A percentile compares a stretch with the other conserved stretches of the same genome.
Evolutionary conservation across 441 rosid species (phyloP).

Genomic region (Aquilaria agallochum): DNA sequence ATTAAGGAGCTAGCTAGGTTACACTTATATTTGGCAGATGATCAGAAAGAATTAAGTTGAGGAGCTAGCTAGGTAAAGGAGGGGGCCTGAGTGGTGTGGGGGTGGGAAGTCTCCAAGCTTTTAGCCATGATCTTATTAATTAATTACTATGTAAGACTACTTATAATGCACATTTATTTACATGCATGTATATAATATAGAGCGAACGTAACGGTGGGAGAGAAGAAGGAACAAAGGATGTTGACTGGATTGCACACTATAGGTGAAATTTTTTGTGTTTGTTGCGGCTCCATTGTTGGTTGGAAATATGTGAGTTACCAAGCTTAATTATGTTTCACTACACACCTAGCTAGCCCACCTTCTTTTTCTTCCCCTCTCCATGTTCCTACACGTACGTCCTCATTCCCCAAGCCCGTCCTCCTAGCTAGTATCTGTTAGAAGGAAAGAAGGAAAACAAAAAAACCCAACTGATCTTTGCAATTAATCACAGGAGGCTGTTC

Average conservation of each 20-base stretch:
- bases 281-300: conserved; percentile 37
- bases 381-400: not conserved
- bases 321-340: too few relatives aligned
- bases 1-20: not conserved
- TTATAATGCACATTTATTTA: too few relatives aligned
- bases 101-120: too few relatives aligned
- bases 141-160: too few relatives aligned
- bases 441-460: too few relatives aligned
- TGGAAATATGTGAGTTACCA: too few relatives aligned
- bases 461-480: not conserved
- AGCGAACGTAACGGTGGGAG: conserved; percentile 61
- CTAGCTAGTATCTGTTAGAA: too few relatives aligned
- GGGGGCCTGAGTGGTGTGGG: too few relatives aligned
- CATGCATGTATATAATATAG: conserved; percentile 26
- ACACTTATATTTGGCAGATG: too few relatives aligned
- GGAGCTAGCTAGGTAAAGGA: not conserved
- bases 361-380: too few relatives aligned
- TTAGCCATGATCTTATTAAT: not conserved
- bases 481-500: conserved; percentile 52
- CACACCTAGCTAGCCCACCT: not conserved
- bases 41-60: too few relatives aligned
- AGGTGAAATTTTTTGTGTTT: conserved; percentile 78
- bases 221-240: conserved; percentile 68
- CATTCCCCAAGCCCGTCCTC: not conserved
- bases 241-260: conserved; percentile 81